These are phyloP conservation scores for Rhizopus arrhizus DNA, from an alignment of 371 early-diverging fungal species.

Conservation along the genomic window DNA sequence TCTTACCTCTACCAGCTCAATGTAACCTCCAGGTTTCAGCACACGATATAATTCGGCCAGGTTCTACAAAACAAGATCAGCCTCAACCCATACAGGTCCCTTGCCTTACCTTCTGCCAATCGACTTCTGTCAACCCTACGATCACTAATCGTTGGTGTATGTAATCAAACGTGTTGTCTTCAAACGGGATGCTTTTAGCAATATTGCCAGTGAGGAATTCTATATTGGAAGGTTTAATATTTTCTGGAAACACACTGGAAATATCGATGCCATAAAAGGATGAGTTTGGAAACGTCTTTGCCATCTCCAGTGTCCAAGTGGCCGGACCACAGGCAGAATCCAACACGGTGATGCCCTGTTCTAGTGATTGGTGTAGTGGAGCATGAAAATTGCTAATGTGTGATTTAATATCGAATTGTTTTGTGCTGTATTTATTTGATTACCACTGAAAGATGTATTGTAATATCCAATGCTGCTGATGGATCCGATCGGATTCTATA, in stretches of 20 bases:
- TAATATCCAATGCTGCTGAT: slow-evolving; percentile 32
- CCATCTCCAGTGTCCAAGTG: slow-evolving; percentile 32
- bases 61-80: slow-evolving; percentile 10
- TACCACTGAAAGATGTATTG: slow-evolving; percentile 22
- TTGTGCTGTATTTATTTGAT: neutral
- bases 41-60: slow-evolving; percentile 33
- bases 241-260: slow-evolving; percentile 44
- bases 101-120: slow-evolving; percentile 36
- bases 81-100: neutral
- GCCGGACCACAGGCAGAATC: slow-evolving; percentile 34
- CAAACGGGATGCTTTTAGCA: slow-evolving; percentile 54
- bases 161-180: slow-evolving; percentile 57
- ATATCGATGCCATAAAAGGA: slow-evolving; percentile 46
- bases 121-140: slow-evolving; percentile 29
- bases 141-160: slow-evolving; percentile 53
- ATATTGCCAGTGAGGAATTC: slow-evolving; percentile 57
- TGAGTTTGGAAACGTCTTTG: slow-evolving; percentile 16
- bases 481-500: slow-evolving; percentile 26
- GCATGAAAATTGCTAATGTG: slow-evolving; percentile 24
- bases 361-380: slow-evolving; percentile 17
- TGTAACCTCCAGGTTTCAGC: slow-evolving; percentile 45
- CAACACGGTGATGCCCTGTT: slow-evolving; percentile 24
- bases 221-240: slow-evolving; percentile 49
- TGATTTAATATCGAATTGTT: neutral
- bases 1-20: slow-evolving; percentile 45